Evolutionary conservation across 495 filamentous ascomycete genomes (phyloP), one percentile per base, ranked within the genome.

Genomic region (Neurospora discreta): DNA sequence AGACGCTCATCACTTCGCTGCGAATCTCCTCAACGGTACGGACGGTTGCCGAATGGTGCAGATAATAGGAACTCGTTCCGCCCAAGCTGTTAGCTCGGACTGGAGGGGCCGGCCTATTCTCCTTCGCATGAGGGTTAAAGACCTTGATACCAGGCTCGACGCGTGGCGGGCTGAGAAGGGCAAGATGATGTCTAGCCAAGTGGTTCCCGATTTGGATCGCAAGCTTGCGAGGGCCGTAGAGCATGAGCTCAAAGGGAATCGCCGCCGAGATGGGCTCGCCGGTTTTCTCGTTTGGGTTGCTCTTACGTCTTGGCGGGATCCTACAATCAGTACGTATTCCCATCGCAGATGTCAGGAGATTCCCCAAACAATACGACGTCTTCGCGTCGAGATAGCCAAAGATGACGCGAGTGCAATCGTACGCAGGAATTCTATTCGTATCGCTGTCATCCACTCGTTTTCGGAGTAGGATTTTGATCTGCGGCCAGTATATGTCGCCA

Each of bases 11-110:
- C 15, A 97, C 91, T 36, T 97, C 93, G 75, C 88, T 87, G 5
- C 90, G 90, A 39, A 96, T 89, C 79, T 98, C 94, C 75, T 98
- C 94, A 4, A 88, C 87, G 2, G 91, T 93, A 16, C 92, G 84
- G 46, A 82, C 72, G 5, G 79, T 79, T 16, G 75, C 76, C 41
- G 78, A 72, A 11, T 75, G 73, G 10, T 73, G 60, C 68, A 71
- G 13, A 60, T 23, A 30, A 36, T 71, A 69, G 11, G 46, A 65
- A 69, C 11, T 70, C 52, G 7, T 71, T 39, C 72, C 75, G 69
- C 73, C 71, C 46, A 68, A 44, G 26, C 69, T 44, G 72, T 74
- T 72, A 71, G 74, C 9, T 40, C 68, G 65, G 75, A 43, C 46
- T 23, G 78, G 75, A 74, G 80, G 70, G 7, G 82, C 79, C 38